Evolutionary conservation across 2,329 filamentous ascomycete species (phyloP), one percentile per base, ranked within the genome.

Genomic region (Teratosphaeria pseudoeucalypti): DNA sequence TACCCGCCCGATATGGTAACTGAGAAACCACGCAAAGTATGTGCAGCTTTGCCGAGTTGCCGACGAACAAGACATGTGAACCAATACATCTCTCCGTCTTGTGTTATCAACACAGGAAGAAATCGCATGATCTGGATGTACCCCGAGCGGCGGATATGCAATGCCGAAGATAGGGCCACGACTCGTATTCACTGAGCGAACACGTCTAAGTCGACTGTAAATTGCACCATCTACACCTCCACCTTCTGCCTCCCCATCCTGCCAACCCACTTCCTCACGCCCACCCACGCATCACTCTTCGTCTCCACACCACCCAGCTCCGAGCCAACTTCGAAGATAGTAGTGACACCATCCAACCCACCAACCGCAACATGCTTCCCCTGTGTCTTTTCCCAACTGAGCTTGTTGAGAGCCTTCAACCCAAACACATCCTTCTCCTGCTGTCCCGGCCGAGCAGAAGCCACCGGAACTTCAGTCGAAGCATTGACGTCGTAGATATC

Each of bases 401-500:
- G 79, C 77, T 94, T 95, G 75, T 99, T 99, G 68, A 99, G 76
- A 72, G 91, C 95, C 76, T 90, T 88, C 60, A 63, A 73, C 29
- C 57, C 49, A 56, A 71, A 73, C 12, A 70, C 60, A 53, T 72
- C 70, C 54, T 66, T 74, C 63, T 60, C 76, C 68, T 67, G 66
- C 55, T 65, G 71, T 63, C 60, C 73, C 1, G 75, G 75, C 70
- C 65, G 61, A 6, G 91, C 87, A 65, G 87, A 87, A 56, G 90
- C 88, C 1, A 95, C 85, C 0, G 94, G 94, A 54, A 97, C 90
- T 76, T 99, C 94, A 0, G 88, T 91, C 74, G 96, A 92, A 23
- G 92, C 82, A 12, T 89, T 92, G 57, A 99, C 83, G 71, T 99
- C 95, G 90, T 94, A 99, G 56, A 99, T 81, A 75, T 99, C 95